A percentile compares a stretch with the other conserved stretches of the same genome.
Conservation (phyloP, 176 grass and related monocot genomes). For the Miscanthus lutarioriparius region DNA sequence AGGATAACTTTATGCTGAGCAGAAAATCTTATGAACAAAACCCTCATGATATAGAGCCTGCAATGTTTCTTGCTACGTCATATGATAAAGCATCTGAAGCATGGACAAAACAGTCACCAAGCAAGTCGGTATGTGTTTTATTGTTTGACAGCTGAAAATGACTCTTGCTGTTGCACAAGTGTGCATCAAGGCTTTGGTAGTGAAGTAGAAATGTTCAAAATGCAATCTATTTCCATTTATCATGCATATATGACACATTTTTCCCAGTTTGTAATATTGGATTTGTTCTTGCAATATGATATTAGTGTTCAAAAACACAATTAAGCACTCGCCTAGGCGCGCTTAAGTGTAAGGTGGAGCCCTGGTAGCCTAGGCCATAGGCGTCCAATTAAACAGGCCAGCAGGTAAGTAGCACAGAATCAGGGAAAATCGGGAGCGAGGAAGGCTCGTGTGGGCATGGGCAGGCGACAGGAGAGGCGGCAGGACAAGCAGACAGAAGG, state of each 20-base stretch:
- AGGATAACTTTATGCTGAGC: conserved; percentile 81
- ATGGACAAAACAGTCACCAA: conserved; percentile 85
- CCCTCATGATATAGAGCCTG: conserved; percentile 60
- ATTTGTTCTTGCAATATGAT: conserved; percentile 14
- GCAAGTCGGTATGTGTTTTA: conserved; percentile 61
- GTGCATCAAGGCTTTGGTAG: not conserved
- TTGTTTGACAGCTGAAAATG: conserved; percentile 7
- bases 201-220: conserved; percentile 1
- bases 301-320: too few species aligned
- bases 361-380: not conserved
- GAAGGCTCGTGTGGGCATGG: not conserved
- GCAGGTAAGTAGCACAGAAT: not conserved
- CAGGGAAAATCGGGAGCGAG: not conserved
- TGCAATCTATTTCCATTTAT: conserved; percentile 14
- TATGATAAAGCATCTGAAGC: conserved; percentile 97
- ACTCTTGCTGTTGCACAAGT: not conserved
- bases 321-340: too few species aligned
- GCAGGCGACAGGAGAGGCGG: not conserved
- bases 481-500: not conserved
- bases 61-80: conserved; percentile 86
- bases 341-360: too few species aligned
- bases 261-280: not conserved
- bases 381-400: not conserved
- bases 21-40: conserved; percentile 83
- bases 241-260: not conserved